A percentile compares a stretch with the other conserved stretches of the same genome.
phyloP scores from a whole-genome alignment of 306 rosid genomes.

The Corylus avellana region DNA sequence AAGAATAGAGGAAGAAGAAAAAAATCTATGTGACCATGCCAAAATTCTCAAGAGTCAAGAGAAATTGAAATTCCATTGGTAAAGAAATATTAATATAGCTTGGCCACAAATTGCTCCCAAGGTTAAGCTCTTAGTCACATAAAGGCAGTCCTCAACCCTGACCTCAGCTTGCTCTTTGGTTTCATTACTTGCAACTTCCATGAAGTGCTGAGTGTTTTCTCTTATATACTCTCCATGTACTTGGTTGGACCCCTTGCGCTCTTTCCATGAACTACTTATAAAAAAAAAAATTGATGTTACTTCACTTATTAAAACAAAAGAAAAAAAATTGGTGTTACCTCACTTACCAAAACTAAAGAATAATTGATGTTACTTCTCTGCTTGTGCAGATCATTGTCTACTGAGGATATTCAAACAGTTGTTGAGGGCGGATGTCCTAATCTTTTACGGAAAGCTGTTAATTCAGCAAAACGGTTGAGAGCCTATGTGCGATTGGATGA shows the following conservation, averaged over 20 bases:
- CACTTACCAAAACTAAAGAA: too few species aligned
- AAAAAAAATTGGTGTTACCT: too few species aligned
- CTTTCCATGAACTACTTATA: too few species aligned
- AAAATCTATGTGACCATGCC: background rate
- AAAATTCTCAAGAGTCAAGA: background rate
- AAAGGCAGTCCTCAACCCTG: background rate
- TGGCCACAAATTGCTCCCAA: background rate
- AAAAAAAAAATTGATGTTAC: too few species aligned
- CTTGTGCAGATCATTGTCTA: constrained; percentile 60
- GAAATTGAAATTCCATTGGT: background rate
- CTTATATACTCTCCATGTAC: too few species aligned
- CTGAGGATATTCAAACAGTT: constrained; percentile 58
- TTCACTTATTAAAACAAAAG: too few species aligned
- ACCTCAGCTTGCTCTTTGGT: background rate
- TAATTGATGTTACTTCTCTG: constrained; percentile 6
- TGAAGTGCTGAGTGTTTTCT: background rate
- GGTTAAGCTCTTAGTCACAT: background rate
- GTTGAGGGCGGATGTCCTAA: constrained; percentile 85
- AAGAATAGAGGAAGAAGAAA: background rate
- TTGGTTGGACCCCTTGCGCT: too few species aligned
- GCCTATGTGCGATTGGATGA: constrained; percentile 72
- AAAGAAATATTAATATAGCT: background rate
- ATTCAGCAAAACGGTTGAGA: constrained; percentile 90
- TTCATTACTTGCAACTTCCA: background rate
- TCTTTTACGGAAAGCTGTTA: constrained; percentile 76